Evolutionary conservation across 140 eudicot genomes (phyloP), one percentile per base, ranked within the genome.

Genomic region (Eryngium alpinum): DNA sequence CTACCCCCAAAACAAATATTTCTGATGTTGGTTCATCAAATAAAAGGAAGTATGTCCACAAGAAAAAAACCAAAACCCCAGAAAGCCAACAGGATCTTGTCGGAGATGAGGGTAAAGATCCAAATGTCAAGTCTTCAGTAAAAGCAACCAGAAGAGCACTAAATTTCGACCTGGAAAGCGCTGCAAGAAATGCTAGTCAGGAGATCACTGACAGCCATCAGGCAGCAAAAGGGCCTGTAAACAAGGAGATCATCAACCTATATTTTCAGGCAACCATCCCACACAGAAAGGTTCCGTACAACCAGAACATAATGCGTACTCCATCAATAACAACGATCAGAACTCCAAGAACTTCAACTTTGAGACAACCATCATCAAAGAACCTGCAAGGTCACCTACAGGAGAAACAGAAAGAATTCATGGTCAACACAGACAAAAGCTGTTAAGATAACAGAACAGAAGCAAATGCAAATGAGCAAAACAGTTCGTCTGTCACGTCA

Each of bases 1-100:
- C 84, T 70, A 80, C 87, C 27, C 88, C 88, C 13, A 82, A 76
- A 81, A 78, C 46, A 19, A 59, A 22, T 63, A 71, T 74, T 43
- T 10, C 85, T 31, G 53, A 52, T 69, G 86, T 76, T 27, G 87
- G 74, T 22, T 79, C 57, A 10, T 34, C 84, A 1, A 87, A 79
- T 12, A 87, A 90, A 82, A 84, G 94, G 84, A 90, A 85, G 85
- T 90, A 90, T 72, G 91, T 89, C 81, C 70, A 90, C 32, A 88
- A 83, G 70, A 86, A 77, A 59, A 75, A 33, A 4, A 51, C 70
- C 63, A 85, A 81, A n/a, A 67, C 78, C 53, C 59, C 86, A 22
- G 80, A 83, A 56, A 43, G 33, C 72, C 79, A 84, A 67, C 80
- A 71, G 67, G 57, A 73, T 65, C 75, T 69, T 29, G 72, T 5